Percentiles rank a stretch among this genome's conserved stretches.
These are phyloP conservation scores for Elasticomyces elasticus DNA, from an alignment of 495 filamentous ascomycete genomes.

Conservation along the genomic window DNA sequence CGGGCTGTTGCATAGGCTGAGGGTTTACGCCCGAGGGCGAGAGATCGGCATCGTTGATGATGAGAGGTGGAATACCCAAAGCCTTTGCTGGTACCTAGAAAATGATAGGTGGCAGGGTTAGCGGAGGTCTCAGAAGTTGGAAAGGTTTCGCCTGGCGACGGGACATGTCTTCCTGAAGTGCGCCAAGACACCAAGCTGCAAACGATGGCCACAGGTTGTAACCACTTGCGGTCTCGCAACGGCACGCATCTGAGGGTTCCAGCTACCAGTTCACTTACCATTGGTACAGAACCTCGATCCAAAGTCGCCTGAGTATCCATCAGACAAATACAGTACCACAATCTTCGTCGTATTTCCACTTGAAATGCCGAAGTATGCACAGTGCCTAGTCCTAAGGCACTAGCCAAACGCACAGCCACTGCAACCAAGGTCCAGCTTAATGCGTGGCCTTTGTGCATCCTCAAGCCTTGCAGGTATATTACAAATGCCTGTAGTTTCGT, in stretches of 20 bases:
- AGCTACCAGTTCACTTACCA: too few species aligned
- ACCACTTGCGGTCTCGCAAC: too few species aligned
- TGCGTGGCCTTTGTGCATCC: background rate
- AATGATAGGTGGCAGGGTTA: too few species aligned
- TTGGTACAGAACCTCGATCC: conserved; percentile 1
- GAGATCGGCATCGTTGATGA: background rate
- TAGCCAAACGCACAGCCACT: conserved; percentile 2
- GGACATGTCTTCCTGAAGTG: too few species aligned
- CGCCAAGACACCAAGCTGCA: too few species aligned
- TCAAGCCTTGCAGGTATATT: conserved; percentile 6
- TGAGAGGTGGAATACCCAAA: background rate
- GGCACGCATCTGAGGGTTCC: too few species aligned
- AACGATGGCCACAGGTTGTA: too few species aligned
- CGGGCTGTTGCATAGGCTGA: background rate
- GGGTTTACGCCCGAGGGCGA: background rate
- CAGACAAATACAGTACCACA: conserved; percentile 5
- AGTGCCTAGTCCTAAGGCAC: background rate
- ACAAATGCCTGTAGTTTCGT: background rate
- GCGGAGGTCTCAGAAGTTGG: too few species aligned
- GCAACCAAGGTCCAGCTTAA: conserved; percentile 6
- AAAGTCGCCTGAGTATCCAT: conserved; percentile 4
- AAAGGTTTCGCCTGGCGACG: too few species aligned
- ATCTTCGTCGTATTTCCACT: background rate
- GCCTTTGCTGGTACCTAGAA: too few species aligned
- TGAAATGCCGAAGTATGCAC: background rate